Evolutionary conservation across 495 filamentous ascomycete genomes (phyloP).

Genomic region (Haplographium delicatum): DNA sequence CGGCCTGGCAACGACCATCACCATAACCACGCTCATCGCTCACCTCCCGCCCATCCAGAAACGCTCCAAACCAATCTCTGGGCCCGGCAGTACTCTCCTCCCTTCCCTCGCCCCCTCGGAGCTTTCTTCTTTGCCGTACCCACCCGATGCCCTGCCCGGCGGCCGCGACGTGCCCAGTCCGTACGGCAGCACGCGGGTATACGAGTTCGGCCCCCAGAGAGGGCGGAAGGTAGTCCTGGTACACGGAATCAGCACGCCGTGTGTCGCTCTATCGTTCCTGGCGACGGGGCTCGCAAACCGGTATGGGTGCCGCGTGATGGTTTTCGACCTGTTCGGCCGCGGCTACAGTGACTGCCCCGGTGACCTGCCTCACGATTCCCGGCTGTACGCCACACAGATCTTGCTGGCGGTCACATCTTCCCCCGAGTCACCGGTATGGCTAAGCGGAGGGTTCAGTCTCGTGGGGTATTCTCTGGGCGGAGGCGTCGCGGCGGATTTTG

Average conservation of each 20-base stretch:
- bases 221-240: conserved; percentile 76
- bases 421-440: conserved; percentile 39
- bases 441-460: conserved; percentile 53
- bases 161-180: too few species aligned
- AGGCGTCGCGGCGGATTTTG: conserved; percentile 69
- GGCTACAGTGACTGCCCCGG: conserved; percentile 29
- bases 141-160: too few species aligned
- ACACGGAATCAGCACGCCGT: conserved; percentile 84
- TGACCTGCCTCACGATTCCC: conserved; percentile 62
- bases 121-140: too few species aligned
- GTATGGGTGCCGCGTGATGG: conserved; percentile 76
- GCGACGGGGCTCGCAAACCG: conserved; percentile 64
- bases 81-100: too few species aligned
- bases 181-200: conserved; percentile 76
- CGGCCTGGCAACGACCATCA: too few species aligned
- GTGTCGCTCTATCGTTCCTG: conserved; percentile 61
- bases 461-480: conserved; percentile 86
- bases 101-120: too few species aligned
- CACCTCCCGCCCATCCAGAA: too few species aligned
- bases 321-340: conserved; percentile 36
- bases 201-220: conserved; percentile 83
- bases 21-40: too few species aligned
- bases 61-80: too few species aligned
- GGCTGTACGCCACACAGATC: conserved; percentile 72
- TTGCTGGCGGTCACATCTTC: conserved; percentile 64